Evolutionary conservation across 305 asterid genomes (phyloP).

Genomic region (Petunia hybrid): DNA sequence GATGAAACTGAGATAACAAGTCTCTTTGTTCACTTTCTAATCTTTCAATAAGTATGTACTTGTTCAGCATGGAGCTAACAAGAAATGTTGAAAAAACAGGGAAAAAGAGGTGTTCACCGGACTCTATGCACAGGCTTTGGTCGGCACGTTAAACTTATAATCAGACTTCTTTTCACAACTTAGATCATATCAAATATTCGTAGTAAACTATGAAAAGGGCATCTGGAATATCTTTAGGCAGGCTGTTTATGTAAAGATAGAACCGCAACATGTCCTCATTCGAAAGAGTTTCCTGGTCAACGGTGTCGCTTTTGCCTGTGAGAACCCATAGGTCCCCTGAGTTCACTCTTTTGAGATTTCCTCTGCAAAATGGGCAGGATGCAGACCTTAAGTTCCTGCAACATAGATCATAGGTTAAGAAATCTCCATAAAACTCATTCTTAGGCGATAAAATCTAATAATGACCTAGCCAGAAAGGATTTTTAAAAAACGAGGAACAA

Average conservation of each 20-base stretch:
- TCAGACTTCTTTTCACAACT: neutral
- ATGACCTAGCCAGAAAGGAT: neutral
- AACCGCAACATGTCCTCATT: slow-evolving; percentile 58
- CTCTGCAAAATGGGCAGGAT: slow-evolving; percentile 81
- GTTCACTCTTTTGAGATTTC: slow-evolving; percentile 66
- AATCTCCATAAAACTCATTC: neutral
- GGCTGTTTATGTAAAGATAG: slow-evolving; percentile 59
- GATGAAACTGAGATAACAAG: neutral
- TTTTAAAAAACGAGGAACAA: neutral
- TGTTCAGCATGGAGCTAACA: slow-evolving; percentile 3
- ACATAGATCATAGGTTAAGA: neutral
- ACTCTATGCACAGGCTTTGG: slow-evolving; percentile 37
- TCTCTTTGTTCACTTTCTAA: neutral
- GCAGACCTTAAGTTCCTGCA: slow-evolving; percentile 66
- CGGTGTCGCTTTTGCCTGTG: slow-evolving; percentile 53
- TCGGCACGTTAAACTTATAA: slow-evolving; percentile 35
- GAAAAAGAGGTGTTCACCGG: slow-evolving; percentile 18
- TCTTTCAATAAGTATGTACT: neutral
- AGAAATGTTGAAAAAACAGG: neutral
- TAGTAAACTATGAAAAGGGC: slow-evolving; percentile 59
- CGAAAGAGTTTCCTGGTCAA: slow-evolving; percentile 56
- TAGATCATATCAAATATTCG: slow-evolving; percentile 57
- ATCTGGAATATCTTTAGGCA: slow-evolving; percentile 67
- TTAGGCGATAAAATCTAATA: neutral
- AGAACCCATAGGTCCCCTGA: slow-evolving; percentile 76